Evolutionary conservation across 345 rosid species (phyloP).

Genomic region (Toxicodendron radicans): DNA sequence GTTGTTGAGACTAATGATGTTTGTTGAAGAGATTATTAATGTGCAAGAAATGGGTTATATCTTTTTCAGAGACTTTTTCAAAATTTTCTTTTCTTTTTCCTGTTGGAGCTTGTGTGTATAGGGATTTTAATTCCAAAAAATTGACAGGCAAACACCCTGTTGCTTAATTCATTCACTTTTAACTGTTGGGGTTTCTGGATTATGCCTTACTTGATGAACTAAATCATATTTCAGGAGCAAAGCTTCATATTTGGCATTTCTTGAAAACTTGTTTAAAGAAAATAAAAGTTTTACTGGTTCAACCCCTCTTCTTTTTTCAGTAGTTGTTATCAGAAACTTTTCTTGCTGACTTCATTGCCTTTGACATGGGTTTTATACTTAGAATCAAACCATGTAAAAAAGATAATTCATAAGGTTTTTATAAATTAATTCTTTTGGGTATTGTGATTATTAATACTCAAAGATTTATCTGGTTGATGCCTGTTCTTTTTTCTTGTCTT

Average conservation of each 20-base stretch:
- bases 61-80: background rate
- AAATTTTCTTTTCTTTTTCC: background rate
- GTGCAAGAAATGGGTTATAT: background rate
- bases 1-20: background rate
- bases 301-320: background rate
- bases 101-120: background rate
- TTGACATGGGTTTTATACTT: constrained; percentile 3
- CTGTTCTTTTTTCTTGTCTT: constrained; percentile 23
- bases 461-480: constrained; percentile 24
- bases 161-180: background rate
- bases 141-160: background rate
- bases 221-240: constrained; percentile 23
- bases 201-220: constrained; percentile 19
- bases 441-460: constrained; percentile 15
- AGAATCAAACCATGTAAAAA: background rate
- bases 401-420: constrained; percentile 2
- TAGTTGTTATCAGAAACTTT: background rate
- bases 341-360: background rate
- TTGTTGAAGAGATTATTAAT: constrained; percentile 7
- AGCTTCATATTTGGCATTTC: constrained; percentile 9
- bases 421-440: background rate
- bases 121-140: constrained; percentile 9
- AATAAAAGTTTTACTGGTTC: background rate
- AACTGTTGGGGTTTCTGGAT: constrained; percentile 7
- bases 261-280: background rate